Base-by-base conservation (phyloP, 345 rosid genomes). In the Ceriops tagal region DNA sequence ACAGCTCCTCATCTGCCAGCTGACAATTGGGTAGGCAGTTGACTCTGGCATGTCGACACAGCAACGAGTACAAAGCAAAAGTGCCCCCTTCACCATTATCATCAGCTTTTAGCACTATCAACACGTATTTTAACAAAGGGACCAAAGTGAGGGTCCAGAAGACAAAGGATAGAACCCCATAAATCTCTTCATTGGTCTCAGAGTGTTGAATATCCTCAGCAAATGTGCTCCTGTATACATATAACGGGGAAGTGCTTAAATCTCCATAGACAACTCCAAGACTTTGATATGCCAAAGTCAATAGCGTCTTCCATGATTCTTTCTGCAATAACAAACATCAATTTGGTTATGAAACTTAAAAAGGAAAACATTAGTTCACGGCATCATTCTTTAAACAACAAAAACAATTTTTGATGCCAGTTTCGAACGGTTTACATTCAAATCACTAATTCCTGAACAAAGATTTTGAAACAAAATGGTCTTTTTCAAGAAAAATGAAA, bases 251-350 rank as follows among this genome's bases (percentile, higher is more conserved):
- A 19, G 77, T 90, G 70, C 96, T 88, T 77, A 92, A 83, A 80
- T 92, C 98, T 73, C 98, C 98, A 67, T 92, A 92, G n/a, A 92
- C 98, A 8, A 92, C 96, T 7, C 98, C 98, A n/a, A 89, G 76
- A 74, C 95, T 89, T 66, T 89, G 92, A 72, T 79, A 89, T 1
- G 96, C 98, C 77, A 92, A 81, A 72, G 92, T 90, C 71, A 92
- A 74, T 6, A 88, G 85, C 31, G 97, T 85, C 73, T 75, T 84
- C 97, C 97, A 92, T 21, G 97, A 88, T 65, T 92, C 92, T 69
- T 67, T 84, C 97, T 89, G 88, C 85, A 72, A 66, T 56, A 13
- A 56, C 24, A 56, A 56, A 8, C 59, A 21, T 56, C 31, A 27
- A 56, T 56, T 56, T 43, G 35, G 7, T 65, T 27, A 46, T 5